These are phyloP conservation scores for Scedosporium aurantiacum DNA, from an alignment of 2,329 filamentous ascomycete genomes.

Conservation along the genomic window DNA sequence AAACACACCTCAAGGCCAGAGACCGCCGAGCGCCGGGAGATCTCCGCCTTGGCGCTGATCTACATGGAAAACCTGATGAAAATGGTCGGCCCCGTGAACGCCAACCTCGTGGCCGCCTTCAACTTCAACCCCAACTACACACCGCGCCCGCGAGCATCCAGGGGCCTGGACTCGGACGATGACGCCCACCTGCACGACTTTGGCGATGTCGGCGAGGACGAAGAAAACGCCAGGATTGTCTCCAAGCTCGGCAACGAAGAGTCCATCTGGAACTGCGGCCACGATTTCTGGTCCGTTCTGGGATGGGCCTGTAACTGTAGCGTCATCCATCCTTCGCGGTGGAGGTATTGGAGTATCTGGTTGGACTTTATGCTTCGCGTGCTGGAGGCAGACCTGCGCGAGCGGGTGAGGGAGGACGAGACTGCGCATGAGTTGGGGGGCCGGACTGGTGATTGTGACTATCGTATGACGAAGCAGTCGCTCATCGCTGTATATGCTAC, in stretches of 20 bases:
- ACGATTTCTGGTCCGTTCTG: constrained; percentile 79
- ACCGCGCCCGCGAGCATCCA: constrained; percentile 18
- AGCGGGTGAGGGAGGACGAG: constrained; percentile 24
- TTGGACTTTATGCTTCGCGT: constrained; percentile 69
- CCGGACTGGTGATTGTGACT: constrained; percentile 11
- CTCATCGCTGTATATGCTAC: constrained; percentile 51
- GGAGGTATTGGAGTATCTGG: constrained; percentile 75
- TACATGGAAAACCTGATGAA: constrained; percentile 59
- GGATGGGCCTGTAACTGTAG: constrained; percentile 95
- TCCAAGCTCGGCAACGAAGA: constrained; percentile 50
- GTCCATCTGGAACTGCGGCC: constrained; percentile 63
- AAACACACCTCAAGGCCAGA: constrained; percentile 62
- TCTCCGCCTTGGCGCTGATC: constrained; percentile 54
- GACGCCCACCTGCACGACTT: constrained; percentile 31
- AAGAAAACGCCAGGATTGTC: constrained; percentile 41
- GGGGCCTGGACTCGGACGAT: constrained; percentile 23
- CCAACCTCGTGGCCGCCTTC: constrained; percentile 62
- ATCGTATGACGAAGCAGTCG: constrained; percentile 24
- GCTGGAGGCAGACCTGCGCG: constrained; percentile 57
- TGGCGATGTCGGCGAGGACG: constrained; percentile 29
- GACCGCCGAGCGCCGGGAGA: constrained; percentile 46
- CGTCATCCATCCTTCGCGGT: constrained; percentile 57
- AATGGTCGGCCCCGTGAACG: constrained; percentile 57
- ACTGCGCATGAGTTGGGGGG: constrained; percentile 1
- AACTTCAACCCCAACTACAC: constrained; percentile 37